Evolutionary conservation across 768 basidiomycete species (phyloP).

Genomic region (Mycena venus): DNA sequence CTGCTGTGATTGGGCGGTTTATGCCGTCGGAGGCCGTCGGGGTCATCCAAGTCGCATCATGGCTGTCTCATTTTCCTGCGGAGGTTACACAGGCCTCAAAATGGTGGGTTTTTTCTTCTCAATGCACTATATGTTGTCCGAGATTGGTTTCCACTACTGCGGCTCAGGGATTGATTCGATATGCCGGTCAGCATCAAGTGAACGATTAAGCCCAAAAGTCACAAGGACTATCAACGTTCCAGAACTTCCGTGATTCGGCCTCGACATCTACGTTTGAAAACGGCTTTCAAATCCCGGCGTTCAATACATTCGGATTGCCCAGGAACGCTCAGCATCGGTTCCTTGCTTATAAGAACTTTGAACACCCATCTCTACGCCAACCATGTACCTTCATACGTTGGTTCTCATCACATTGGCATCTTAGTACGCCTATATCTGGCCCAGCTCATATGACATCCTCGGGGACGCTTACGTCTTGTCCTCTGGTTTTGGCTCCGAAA

Average conservation of each 20-base stretch:
- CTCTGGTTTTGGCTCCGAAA: slow-evolving; percentile 3
- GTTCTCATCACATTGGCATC: background rate
- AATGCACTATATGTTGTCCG: background rate
- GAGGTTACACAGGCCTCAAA: too few species aligned
- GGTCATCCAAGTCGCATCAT: background rate
- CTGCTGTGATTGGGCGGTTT: background rate
- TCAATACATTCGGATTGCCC: background rate
- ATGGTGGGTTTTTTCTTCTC: background rate
- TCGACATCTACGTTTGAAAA: background rate
- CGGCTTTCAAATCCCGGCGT: background rate
- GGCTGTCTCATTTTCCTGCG: background rate
- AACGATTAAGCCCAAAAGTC: background rate
- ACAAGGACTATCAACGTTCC: background rate
- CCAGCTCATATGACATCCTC: slow-evolving; percentile 18
- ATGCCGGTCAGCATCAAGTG: too few species aligned
- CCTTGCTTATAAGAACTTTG: background rate
- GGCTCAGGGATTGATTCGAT: background rate
- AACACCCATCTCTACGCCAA: background rate
- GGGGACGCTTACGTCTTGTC: slow-evolving; percentile 19
- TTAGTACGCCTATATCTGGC: slow-evolving; percentile 21
- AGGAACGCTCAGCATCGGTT: background rate
- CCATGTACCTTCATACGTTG: background rate
- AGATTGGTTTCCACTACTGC: background rate
- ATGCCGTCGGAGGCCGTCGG: background rate
- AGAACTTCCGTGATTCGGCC: background rate